Base-by-base conservation (phyloP, 176 grass and related monocot species). In the Pharus latifolius region DNA sequence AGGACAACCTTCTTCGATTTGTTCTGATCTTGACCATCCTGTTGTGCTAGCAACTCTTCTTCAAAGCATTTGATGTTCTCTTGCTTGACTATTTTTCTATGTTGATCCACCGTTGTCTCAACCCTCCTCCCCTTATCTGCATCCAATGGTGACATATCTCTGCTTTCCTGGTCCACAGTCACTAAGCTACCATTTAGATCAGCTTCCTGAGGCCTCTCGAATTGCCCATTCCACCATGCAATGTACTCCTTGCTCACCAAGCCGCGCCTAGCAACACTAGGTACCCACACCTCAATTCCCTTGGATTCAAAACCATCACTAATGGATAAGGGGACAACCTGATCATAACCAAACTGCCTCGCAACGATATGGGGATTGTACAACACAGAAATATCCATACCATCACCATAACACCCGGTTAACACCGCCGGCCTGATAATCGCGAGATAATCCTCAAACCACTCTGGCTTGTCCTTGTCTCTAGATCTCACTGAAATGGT, bases 311-410 rank as follows among this genome's bases (percentile, higher is more conserved):
- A 60, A 18, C 26, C 63, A 67, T 53, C 15, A 23, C 27, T 55
- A 65, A 35, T n/a, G 43, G 56, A 40, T 28, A 75, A 3, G n/a
- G 83, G 82, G 27, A 42, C 59, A 20, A 62, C 70, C 63, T 91
- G 83, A 72, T 91, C 83, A 72, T 86, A 91, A 28, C 88, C 88
- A 72, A 91, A 79, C 53, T 91, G 88, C 49, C 82, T 85, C 3
- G 74, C 82, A 40, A 78, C 74, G 55, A 84, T 42, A 32, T 90
- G 82, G 3, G 87, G 87, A 72, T 78, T 80, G 47, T 85, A 90
- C 48, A 67, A 57, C 26, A 56, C 56, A 2, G 49, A 82, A 63
- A 5, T 70, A 51, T 30, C 40, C 9, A 26, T 50, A 49, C 11
- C 53, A 85, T 85, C 68, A 51, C 74, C 69, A 22, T 66, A 74